These are phyloP conservation scores for Penicillium sp. DNA, from an alignment of 2,329 filamentous ascomycete species.

Conservation along the genomic window DNA sequence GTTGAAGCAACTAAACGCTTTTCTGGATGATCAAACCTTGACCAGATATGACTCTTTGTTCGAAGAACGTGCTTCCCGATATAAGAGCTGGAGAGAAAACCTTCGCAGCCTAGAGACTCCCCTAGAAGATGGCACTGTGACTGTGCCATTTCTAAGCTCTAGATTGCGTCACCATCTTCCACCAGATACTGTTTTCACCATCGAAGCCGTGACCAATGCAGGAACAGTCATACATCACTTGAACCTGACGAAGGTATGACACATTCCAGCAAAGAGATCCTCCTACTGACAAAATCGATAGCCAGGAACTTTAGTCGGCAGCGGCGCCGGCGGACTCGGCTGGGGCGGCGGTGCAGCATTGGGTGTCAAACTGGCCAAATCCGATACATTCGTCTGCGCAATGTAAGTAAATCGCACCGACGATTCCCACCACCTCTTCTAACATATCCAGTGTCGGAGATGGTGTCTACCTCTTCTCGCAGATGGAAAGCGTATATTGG, in stretches of 20 bases:
- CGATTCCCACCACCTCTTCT: too few relatives aligned
- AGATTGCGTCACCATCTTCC: slow-evolving; percentile 53
- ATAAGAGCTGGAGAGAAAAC: slow-evolving; percentile 8
- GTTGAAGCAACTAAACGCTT: slow-evolving; percentile 46
- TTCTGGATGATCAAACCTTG: slow-evolving; percentile 8
- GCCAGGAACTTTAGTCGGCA: slow-evolving; percentile 18
- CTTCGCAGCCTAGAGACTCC: slow-evolving; percentile 8
- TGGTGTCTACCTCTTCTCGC: slow-evolving; percentile 59
- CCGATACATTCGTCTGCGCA: slow-evolving; percentile 52
- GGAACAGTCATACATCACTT: slow-evolving; percentile 24
- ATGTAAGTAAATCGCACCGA: too few relatives aligned
- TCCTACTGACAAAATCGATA: slow-evolving; percentile 3
- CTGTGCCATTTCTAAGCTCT: slow-evolving; percentile 50
- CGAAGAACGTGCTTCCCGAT: slow-evolving; percentile 4
- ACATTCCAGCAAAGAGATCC: rapidly evolving
- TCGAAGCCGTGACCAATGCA: slow-evolving; percentile 72
- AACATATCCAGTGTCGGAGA: slow-evolving; percentile 48
- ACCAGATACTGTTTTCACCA: slow-evolving; percentile 60
- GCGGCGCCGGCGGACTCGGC: slow-evolving; percentile 66
- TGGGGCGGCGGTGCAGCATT: slow-evolving; percentile 70
- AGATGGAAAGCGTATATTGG: slow-evolving; percentile 62
- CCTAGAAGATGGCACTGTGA: slow-evolving; percentile 21
- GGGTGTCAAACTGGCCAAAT: slow-evolving; percentile 64
- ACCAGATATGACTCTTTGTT: slow-evolving; percentile 8
- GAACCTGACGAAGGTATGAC: slow-evolving; percentile 11